Percentiles rank a stretch among this genome's conserved stretches.
Evolutionary conservation across 208 protist species (phyloP).

Genomic region (Acanthamoeba triangularis): DNA sequence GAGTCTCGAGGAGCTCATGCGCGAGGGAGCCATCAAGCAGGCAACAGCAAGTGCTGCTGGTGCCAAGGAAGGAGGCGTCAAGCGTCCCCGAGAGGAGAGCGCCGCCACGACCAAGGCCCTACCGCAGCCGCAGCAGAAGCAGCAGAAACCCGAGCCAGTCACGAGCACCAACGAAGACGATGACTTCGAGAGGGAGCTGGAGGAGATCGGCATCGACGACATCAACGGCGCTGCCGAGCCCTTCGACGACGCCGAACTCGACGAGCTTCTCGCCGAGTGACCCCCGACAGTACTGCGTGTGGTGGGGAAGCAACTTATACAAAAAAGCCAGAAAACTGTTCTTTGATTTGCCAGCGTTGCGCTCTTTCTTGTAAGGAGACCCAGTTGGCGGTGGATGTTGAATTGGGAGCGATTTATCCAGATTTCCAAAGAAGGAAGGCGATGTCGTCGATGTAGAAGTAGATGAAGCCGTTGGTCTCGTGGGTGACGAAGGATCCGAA

Average conservation of each 20-base stretch:
- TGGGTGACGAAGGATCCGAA: slow-evolving; percentile 99
- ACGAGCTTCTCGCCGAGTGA: neutral
- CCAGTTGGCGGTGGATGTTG: too few species aligned
- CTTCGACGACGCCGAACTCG: neutral
- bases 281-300: neutral
- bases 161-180: neutral
- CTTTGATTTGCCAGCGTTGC: too few species aligned
- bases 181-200: slow-evolving; percentile 18
- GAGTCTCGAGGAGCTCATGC: neutral
- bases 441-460: slow-evolving; percentile 99
- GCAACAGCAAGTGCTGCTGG: slow-evolving; percentile 7
- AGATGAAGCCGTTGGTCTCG: slow-evolving; percentile 99
- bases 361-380: too few species aligned
- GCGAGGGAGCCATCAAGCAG: neutral
- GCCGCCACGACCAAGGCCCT: neutral
- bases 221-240: neutral
- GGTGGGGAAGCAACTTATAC: neutral
- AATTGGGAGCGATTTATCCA: slow-evolving; percentile 87
- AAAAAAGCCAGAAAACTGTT: neutral
- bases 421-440: slow-evolving; percentile 99
- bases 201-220: neutral
- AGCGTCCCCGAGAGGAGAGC: slow-evolving; percentile 5
- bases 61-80: neutral
- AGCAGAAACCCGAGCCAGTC: neutral
- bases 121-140: slow-evolving; percentile 43